Evolutionary conservation across 495 filamentous ascomycete genomes (phyloP).

Genomic region (Penicillium macrosclerotiorum): DNA sequence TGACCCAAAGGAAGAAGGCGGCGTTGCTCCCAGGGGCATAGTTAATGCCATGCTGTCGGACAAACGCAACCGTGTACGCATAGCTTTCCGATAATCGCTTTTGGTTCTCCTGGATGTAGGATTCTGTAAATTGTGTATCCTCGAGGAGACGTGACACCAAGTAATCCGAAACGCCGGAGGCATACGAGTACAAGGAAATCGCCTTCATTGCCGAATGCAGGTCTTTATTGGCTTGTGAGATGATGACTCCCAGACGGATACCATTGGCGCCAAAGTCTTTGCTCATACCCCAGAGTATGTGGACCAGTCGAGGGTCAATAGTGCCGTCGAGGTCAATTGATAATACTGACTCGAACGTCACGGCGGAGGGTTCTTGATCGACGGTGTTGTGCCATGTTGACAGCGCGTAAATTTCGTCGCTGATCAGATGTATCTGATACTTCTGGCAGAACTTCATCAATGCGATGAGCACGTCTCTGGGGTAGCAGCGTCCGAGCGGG

Average conservation of each 20-base stretch:
- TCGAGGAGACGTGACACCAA: slow-evolving; percentile 46
- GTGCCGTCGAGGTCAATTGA: slow-evolving; percentile 46
- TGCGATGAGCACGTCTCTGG: slow-evolving; percentile 41
- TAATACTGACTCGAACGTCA: slow-evolving; percentile 51
- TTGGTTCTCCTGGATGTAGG: slow-evolving; percentile 42
- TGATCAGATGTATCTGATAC: slow-evolving; percentile 56
- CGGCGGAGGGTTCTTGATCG: slow-evolving; percentile 19
- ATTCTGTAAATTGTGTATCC: slow-evolving; percentile 43
- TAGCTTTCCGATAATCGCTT: slow-evolving; percentile 37
- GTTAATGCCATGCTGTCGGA: slow-evolving; percentile 38
- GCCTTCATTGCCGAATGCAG: slow-evolving; percentile 39
- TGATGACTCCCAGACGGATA: slow-evolving; percentile 52
- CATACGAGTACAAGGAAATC: slow-evolving; percentile 42
- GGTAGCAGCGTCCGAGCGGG: slow-evolving; percentile 58
- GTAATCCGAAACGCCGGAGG: slow-evolving; percentile 44
- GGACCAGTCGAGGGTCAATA: slow-evolving; percentile 51
- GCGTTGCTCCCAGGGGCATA: slow-evolving; percentile 45
- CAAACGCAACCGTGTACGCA: slow-evolving; percentile 28
- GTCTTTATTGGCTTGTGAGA: slow-evolving; percentile 44
- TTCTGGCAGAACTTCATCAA: slow-evolving; percentile 54
- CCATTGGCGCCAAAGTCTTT: slow-evolving; percentile 62
- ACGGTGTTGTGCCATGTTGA: slow-evolving; percentile 46
- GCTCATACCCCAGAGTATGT: slow-evolving; percentile 60
- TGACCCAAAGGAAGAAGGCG: slow-evolving; percentile 60
- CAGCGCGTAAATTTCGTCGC: slow-evolving; percentile 64